Conservation (phyloP, 495 filamentous ascomycete genomes). For the Trichoderma gamsii region DNA sequence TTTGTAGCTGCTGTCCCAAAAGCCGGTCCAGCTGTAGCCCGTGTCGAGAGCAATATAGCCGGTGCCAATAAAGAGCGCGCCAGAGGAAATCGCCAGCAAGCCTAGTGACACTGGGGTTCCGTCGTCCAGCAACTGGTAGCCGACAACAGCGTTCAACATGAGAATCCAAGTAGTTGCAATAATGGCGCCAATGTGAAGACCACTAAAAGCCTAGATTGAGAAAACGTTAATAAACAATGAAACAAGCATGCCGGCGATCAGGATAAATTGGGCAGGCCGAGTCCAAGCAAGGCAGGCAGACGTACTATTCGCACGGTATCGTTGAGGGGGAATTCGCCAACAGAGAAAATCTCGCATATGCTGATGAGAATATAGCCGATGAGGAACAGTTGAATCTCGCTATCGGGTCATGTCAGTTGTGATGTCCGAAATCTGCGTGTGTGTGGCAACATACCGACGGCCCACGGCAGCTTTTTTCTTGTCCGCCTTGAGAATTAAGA, state of each 20-base stretch:
- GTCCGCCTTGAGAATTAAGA: slow-evolving; percentile 75
- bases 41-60: slow-evolving; percentile 96
- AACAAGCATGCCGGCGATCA: slow-evolving; percentile 17
- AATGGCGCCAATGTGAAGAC: slow-evolving; percentile 87
- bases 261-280: slow-evolving; percentile 20
- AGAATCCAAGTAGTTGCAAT: slow-evolving; percentile 85
- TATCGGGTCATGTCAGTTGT: slow-evolving; percentile 36
- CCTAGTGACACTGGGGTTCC: slow-evolving; percentile 79
- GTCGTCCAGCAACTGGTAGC: slow-evolving; percentile 90
- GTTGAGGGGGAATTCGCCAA: slow-evolving; percentile 77
- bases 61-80: slow-evolving; percentile 75
- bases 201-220: slow-evolving; percentile 69
- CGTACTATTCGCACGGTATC: slow-evolving; percentile 60
- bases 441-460: slow-evolving; percentile 57
- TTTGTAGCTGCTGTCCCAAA: slow-evolving; percentile 55
- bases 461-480: slow-evolving; percentile 92
- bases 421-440: not conserved
- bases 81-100: slow-evolving; percentile 62
- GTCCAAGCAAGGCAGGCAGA: slow-evolving; percentile 29
- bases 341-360: slow-evolving; percentile 93
- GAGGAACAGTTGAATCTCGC: slow-evolving; percentile 95
- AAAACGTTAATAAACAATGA: slow-evolving; percentile 15
- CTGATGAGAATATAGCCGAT: slow-evolving; percentile 79
- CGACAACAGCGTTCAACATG: slow-evolving; percentile 85
- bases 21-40: slow-evolving; percentile 74